phyloP scores from a whole-genome alignment of 345 rosid species.

The Aquilaria sinensis region DNA sequence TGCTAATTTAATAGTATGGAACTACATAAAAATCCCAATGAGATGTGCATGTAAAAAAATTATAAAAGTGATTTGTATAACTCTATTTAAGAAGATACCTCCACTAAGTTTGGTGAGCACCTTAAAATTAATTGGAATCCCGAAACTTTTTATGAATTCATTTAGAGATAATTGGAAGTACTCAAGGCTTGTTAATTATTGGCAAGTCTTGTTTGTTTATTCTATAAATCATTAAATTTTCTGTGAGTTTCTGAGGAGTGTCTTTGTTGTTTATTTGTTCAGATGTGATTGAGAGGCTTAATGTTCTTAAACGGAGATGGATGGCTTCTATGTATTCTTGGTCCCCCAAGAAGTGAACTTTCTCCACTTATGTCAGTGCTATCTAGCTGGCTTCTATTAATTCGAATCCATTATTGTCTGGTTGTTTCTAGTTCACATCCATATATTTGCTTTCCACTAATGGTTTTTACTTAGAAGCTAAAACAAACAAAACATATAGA shows the following conservation, averaged over 20 bases:
- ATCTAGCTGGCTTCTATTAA: too few species aligned
- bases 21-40: too few species aligned
- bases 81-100: too few species aligned
- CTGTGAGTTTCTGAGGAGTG: background rate
- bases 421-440: background rate
- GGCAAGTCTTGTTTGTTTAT: background rate
- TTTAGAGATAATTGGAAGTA: slow-evolving; percentile 50
- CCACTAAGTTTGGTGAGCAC: too few species aligned
- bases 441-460: background rate
- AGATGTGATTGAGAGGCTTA: slow-evolving; percentile 87
- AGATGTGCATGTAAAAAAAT: too few species aligned
- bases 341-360: slow-evolving; percentile 75
- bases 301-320: slow-evolving; percentile 86
- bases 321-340: slow-evolving; percentile 92
- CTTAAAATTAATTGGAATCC: too few species aligned
- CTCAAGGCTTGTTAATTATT: background rate
- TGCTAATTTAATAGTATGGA: too few species aligned
- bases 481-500: too few species aligned
- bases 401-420: background rate
- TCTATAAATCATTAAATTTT: background rate
- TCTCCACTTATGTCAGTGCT: background rate
- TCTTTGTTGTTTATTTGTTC: slow-evolving; percentile 11
- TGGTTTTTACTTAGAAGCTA: background rate
- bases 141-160: slow-evolving; percentile 17
- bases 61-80: too few species aligned